Evolutionary conservation across 2,329 filamentous ascomycete genomes (phyloP).

Genomic region (Nemania diffusa): DNA sequence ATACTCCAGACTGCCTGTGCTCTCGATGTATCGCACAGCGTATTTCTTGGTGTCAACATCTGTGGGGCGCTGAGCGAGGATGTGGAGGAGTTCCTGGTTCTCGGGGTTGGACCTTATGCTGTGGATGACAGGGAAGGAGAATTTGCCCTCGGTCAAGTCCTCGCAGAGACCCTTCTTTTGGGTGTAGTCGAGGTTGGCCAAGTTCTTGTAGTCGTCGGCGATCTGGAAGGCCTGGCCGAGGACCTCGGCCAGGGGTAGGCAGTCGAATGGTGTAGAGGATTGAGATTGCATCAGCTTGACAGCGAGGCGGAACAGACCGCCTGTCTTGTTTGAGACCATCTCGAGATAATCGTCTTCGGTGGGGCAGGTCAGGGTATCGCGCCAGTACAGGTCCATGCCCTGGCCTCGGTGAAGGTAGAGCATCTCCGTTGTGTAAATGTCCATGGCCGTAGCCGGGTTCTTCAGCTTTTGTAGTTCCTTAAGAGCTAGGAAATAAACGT

Average conservation of each 20-base stretch:
- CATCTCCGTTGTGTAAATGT: conserved; percentile 83
- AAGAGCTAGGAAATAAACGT: conserved; percentile 84
- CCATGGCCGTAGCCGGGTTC: conserved; percentile 70
- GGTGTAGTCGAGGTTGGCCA: conserved; percentile 78
- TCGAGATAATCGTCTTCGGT: conserved; percentile 90
- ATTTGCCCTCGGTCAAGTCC: conserved; percentile 96
- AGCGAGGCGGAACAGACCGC: conserved; percentile 83
- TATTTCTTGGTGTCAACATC: conserved; percentile 92
- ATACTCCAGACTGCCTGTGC: conserved; percentile 89
- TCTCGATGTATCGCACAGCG: conserved; percentile 92
- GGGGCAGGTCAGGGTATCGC: conserved; percentile 84
- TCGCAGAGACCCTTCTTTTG: conserved; percentile 94
- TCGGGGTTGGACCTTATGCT: conserved; percentile 80
- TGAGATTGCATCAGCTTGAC: conserved; percentile 91
- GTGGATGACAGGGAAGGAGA: conserved; percentile 95
- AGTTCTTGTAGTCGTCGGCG: conserved; percentile 92
- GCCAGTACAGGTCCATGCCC: conserved; percentile 92
- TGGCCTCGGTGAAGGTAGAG: conserved; percentile 89
- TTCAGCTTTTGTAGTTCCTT: conserved; percentile 77
- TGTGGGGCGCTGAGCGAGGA: conserved; percentile 87
- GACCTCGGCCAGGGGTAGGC: conserved; percentile 83
- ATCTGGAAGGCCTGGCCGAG: conserved; percentile 91
- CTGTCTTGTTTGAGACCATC: conserved; percentile 93
- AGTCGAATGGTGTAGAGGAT: conserved; percentile 67
- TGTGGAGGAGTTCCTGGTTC: conserved; percentile 87